These are phyloP conservation scores for Setaria italica DNA, from an alignment of 202 grass and related monocot genomes.

Conservation along the genomic window DNA sequence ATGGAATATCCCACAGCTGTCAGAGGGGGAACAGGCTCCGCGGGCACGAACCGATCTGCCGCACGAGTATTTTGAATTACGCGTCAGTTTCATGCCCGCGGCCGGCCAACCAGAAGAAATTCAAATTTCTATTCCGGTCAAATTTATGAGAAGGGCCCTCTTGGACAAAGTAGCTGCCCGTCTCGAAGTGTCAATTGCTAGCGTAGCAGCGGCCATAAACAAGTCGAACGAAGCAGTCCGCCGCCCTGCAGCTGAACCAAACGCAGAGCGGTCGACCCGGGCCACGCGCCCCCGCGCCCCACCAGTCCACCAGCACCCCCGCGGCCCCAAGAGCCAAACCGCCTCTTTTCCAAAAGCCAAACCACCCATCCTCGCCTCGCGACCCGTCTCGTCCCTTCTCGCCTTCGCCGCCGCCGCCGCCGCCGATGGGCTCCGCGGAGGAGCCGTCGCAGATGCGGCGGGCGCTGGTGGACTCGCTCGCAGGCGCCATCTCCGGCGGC, in stretches of 20 bases:
- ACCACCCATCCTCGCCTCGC: background rate
- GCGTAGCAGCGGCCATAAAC: background rate
- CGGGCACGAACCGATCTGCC: background rate
- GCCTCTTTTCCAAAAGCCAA: conserved; percentile 31
- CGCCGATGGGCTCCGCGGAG: conserved; percentile 47
- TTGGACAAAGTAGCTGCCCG: background rate
- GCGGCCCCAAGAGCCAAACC: conserved; percentile 36
- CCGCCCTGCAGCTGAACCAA: background rate
- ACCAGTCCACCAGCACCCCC: background rate
- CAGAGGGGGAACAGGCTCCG: background rate
- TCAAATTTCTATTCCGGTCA: background rate
- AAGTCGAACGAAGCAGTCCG: background rate
- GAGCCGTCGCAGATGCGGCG: conserved; percentile 75
- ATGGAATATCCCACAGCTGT: background rate
- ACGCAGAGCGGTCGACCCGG: background rate
- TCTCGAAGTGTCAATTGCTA: background rate
- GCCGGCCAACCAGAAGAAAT: background rate
- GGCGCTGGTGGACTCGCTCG: conserved; percentile 73
- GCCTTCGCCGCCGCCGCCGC: conserved; percentile 24
- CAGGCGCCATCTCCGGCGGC: conserved; percentile 89
- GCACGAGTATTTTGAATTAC: background rate
- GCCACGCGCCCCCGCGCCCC: background rate
- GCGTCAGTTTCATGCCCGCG: background rate
- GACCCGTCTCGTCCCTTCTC: background rate
- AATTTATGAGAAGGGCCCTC: background rate